Evolutionary conservation across 257 asterid species (phyloP).

Genomic region (Nicotiana knightiana): DNA sequence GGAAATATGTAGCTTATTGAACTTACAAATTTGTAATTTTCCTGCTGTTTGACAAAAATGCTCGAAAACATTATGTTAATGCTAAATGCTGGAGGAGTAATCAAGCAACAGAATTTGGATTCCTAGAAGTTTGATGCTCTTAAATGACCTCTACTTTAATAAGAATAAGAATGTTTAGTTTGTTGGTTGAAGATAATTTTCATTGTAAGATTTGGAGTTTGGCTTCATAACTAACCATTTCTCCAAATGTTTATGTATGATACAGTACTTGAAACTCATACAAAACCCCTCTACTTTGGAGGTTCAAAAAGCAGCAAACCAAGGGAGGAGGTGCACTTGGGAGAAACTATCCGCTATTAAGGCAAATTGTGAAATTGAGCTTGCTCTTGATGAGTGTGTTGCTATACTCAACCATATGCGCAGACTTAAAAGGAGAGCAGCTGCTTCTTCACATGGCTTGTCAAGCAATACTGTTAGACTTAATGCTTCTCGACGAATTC

Average conservation of each 20-base stretch:
- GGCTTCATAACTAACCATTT: not conserved
- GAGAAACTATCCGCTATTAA: conserved; percentile 92
- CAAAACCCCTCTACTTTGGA: conserved; percentile 82
- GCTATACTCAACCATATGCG: conserved; percentile 90
- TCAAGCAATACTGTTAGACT: conserved; percentile 38
- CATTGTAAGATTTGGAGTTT: not conserved
- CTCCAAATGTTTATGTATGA: not conserved
- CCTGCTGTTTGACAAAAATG: not conserved
- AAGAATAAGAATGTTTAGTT: not conserved
- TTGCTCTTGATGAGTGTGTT: conserved; percentile 86
- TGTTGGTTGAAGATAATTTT: not conserved
- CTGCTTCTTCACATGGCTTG: conserved; percentile 48
- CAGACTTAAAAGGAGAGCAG: conserved; percentile 78
- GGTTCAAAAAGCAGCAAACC: conserved; percentile 80
- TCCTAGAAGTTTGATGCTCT: no score
- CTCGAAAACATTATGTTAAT: no score
- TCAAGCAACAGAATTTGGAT: no score
- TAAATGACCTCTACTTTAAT: not conserved
- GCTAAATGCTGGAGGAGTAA: no score
- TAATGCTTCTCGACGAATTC: conserved; percentile 71
- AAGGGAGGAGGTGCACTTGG: conserved; percentile 94
- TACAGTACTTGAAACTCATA: conserved; percentile 71
- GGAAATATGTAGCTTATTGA: no score
- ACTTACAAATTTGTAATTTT: no score
- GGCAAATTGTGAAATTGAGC: conserved; percentile 94